Conservation (phyloP, 2,329 filamentous ascomycete species). For the Claviceps paspali region DNA sequence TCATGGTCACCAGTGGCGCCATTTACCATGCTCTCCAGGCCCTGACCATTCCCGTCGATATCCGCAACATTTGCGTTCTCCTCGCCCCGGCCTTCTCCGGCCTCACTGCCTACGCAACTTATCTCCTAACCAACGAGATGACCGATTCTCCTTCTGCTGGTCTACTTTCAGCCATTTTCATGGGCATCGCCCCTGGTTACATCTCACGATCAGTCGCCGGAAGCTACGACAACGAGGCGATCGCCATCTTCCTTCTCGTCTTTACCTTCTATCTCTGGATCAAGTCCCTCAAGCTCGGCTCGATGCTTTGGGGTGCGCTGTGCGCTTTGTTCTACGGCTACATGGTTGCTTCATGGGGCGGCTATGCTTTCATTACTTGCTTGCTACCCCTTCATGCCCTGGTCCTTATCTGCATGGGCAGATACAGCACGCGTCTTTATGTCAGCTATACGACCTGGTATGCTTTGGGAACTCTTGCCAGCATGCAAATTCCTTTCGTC, state of each 20-base stretch:
- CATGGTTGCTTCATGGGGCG: slow-evolving; percentile 99
- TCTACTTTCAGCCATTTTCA: slow-evolving; percentile 84
- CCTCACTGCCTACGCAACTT: slow-evolving; percentile 80
- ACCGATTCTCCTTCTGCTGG: slow-evolving; percentile 87
- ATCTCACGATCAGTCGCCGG: slow-evolving; percentile 96
- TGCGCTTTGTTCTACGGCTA: slow-evolving; percentile 97
- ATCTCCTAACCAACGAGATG: slow-evolving; percentile 95
- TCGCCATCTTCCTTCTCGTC: slow-evolving; percentile 95
- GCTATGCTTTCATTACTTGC: slow-evolving; percentile 98
- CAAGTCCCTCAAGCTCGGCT: slow-evolving; percentile 92
- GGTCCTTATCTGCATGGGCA: slow-evolving; percentile 88
- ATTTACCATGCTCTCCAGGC: slow-evolving; percentile 91
- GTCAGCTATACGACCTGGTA: slow-evolving; percentile 98
- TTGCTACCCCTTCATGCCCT: slow-evolving; percentile 88
- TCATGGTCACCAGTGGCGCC: slow-evolving; percentile 96
- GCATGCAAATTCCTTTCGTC: slow-evolving; percentile 99
- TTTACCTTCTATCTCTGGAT: slow-evolving; percentile 99
- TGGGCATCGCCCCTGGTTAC: slow-evolving; percentile 95
- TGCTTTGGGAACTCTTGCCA: slow-evolving; percentile 83
- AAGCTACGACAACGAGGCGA: slow-evolving; percentile 98
- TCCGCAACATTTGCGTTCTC: slow-evolving; percentile 95
- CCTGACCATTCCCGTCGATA: slow-evolving; percentile 85
- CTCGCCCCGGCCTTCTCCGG: slow-evolving; percentile 91
- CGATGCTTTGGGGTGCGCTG: slow-evolving; percentile 88
- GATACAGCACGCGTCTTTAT: slow-evolving; percentile 87